A percentile compares a stretch with the other conserved stretches of the same genome.
Evolutionary conservation across 2,329 filamentous ascomycete species (phyloP).

Genomic region (Sporothrix schenckii): DNA sequence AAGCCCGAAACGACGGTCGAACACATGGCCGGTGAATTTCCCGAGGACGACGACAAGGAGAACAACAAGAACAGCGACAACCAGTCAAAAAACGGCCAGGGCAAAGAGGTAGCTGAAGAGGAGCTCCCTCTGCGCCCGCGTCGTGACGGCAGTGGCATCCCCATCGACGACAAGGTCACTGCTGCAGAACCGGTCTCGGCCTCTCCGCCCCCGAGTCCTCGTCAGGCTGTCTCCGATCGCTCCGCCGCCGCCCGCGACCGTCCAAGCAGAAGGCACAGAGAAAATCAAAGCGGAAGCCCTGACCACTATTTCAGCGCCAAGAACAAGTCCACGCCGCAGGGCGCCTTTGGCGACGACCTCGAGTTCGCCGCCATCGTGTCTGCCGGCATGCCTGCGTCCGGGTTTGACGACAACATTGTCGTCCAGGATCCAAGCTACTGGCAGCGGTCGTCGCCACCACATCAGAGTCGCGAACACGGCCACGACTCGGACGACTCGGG

Average conservation of each 20-base stretch:
- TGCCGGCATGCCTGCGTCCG: constrained; percentile 68
- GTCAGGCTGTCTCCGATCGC: background rate
- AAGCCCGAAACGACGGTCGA: background rate
- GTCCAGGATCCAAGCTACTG: constrained; percentile 67
- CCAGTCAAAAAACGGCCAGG: constrained; percentile 26
- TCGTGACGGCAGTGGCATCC: background rate
- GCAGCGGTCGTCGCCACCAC: constrained; percentile 65
- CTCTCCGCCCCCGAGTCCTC: constrained; percentile 60
- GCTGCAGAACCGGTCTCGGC: constrained; percentile 48
- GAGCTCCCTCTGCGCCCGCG: constrained; percentile 31
- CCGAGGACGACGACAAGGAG: constrained; percentile 11
- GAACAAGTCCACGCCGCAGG: background rate
- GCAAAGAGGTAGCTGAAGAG: constrained; percentile 32
- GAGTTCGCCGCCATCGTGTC: constrained; percentile 71
- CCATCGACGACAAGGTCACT: background rate
- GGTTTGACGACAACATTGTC: constrained; percentile 71
- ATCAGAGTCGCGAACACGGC: constrained; percentile 45
- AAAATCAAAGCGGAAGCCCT: background rate
- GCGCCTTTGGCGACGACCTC: constrained; percentile 58
- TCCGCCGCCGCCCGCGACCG: constrained; percentile 37
- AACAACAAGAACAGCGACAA: background rate
- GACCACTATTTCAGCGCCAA: constrained; percentile 36
- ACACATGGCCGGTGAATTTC: constrained; percentile 25
- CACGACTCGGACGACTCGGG: constrained; percentile 45
- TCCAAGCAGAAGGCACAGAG: no score